These are phyloP conservation scores for Candida takata DNA, from an alignment of 805 yeast genomes.

Conservation along the genomic window DNA sequence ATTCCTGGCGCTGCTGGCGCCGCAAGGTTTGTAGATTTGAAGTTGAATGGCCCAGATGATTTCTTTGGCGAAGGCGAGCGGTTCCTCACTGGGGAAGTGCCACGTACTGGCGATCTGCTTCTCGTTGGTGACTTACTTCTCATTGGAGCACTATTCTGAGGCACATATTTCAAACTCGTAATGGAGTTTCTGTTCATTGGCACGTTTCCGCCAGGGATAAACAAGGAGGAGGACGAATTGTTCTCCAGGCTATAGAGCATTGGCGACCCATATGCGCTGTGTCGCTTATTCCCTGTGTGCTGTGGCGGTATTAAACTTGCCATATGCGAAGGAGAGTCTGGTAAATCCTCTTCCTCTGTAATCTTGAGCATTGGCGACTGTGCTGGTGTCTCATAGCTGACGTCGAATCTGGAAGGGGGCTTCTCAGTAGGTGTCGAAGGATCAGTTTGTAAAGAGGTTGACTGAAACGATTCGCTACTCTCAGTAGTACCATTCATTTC, in stretches of 20 bases:
- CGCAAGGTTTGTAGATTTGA: constrained; percentile 43
- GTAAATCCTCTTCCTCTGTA: constrained; percentile 16
- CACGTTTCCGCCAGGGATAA: constrained; percentile 23
- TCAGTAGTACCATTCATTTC: too few species aligned
- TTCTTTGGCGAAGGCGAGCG: constrained; percentile 23
- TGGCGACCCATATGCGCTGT: constrained; percentile 12
- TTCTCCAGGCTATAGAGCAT: constrained; percentile 12
- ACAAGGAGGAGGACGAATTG: constrained; percentile 18
- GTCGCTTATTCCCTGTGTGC: constrained; percentile 11
- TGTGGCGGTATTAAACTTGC: constrained; percentile 17
- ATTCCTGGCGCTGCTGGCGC: constrained; percentile 27
- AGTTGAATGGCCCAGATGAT: constrained; percentile 49
- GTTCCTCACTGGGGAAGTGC: constrained; percentile 25
- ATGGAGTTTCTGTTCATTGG: constrained; percentile 24
- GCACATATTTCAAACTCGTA: constrained; percentile 21
- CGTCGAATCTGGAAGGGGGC: constrained; percentile 18
- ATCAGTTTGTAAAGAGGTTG: too few species aligned
- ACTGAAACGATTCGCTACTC: too few species aligned
- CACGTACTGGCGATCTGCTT: constrained; percentile 24
- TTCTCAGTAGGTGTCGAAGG: constrained; percentile 16
- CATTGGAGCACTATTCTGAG: constrained; percentile 20
- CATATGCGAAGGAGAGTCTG: constrained; percentile 6
- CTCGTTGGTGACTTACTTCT: constrained; percentile 24
- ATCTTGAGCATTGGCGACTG: constrained; percentile 25
- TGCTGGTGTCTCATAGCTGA: constrained; percentile 13